phyloP scores from a whole-genome alignment of 108 stramenopile species.

The Parietichytrium sp. region DNA sequence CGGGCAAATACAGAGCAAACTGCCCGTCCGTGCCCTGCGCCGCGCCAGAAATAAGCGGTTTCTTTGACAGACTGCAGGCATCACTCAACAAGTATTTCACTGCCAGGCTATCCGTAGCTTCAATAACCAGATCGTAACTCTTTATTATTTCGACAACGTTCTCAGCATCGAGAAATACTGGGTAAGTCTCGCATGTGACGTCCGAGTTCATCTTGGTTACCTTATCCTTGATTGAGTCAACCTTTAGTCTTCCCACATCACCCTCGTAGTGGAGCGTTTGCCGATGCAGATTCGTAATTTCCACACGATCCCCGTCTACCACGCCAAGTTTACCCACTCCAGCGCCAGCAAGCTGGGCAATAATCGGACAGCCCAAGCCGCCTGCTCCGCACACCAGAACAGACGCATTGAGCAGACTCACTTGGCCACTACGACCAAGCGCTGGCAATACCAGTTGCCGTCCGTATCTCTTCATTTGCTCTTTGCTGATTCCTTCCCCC shows the following conservation, averaged over 20 bases:
- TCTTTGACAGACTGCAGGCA: conserved; percentile 73
- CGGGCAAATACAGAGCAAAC: conserved; percentile 1
- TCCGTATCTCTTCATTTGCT: conserved; percentile 26
- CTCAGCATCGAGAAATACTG: conserved; percentile 44
- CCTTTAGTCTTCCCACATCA: conserved; percentile 76
- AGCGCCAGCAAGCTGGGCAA: conserved; percentile 89
- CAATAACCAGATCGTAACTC: conserved; percentile 73
- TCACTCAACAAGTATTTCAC: conserved; percentile 93
- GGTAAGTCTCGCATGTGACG: conserved; percentile 68
- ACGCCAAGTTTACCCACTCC: conserved; percentile 85
- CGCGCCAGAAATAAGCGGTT: conserved; percentile 85
- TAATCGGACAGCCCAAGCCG: conserved; percentile 82
- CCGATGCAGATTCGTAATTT: conserved; percentile 87
- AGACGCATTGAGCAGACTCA: conserved; percentile 66
- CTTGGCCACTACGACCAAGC: conserved; percentile 44
- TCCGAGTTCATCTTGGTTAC: conserved; percentile 78
- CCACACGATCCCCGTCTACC: conserved; percentile 93
- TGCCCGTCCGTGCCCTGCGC: conserved; percentile 92
- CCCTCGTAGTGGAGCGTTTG: conserved; percentile 85
- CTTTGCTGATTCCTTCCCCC: neutral
- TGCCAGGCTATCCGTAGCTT: conserved; percentile 92
- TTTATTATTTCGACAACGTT: conserved; percentile 49
- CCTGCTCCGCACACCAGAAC: conserved; percentile 92
- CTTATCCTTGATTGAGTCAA: conserved; percentile 68
- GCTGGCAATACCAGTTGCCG: conserved; percentile 44